Evolutionary conservation across 768 basidiomycete species (phyloP), one percentile per base, ranked within the genome.

Genomic region (Termitomyces heimii): DNA sequence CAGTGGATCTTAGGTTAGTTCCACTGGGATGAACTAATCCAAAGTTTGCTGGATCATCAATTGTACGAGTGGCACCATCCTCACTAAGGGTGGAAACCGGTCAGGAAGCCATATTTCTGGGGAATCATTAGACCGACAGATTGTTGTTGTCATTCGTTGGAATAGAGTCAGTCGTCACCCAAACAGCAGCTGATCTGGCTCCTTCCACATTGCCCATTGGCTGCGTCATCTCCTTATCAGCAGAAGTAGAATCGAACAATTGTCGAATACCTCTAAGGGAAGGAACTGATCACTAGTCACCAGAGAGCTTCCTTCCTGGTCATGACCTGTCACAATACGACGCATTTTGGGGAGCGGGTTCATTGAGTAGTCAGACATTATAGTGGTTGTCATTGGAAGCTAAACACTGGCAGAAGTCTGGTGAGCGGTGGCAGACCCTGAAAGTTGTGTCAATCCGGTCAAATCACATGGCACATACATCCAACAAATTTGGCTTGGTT

Each of bases 121-220:
- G 5, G 44, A 22, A 43, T 34, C 9, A 28, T 28, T 6, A 18
- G 37, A 61, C 58, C 18, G 56, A 82, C 81, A 62, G 63, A 13
- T 57, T 70, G 54, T 84, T 84, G 62, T 82, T 84, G 59, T 85
- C 82, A 18, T 75, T 74, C 0, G 80, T 80, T 4, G 84, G 84
- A 20, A 79, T 48, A 5, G 75, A 69, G 52, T 78, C 74, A 5
- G 68, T 67, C 4, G 78, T 81, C n/a, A 72, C 70, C 83, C 83
- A 85, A 29, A 82, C 70, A 5, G 70, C 60, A 13, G 71, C 73
- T 6, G 70, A 65, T 43, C 66, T 72, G 13, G 66, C 72, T 16
- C 75, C 77, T 39, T 62, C 66, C 49, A 76, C 72, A 6, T 62
- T 48, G 44, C 60, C 61, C 69, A 76, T 76, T 35, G 60, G 61